These are phyloP conservation scores for Nannizziopsis barbatae DNA, from an alignment of 2,329 filamentous ascomycete species.

Conservation along the genomic window DNA sequence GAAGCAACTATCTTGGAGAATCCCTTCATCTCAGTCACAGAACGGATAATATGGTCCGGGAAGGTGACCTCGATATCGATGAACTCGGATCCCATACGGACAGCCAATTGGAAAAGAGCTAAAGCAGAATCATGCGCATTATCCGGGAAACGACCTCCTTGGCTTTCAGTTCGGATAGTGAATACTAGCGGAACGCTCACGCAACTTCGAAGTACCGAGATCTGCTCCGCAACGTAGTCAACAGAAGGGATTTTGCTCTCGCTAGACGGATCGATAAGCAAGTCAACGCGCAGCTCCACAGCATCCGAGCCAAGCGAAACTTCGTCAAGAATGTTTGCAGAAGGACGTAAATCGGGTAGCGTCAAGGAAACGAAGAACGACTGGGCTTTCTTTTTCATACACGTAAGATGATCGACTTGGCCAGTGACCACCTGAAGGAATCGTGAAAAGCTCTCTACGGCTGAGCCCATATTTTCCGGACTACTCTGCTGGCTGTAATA, in stretches of 20 bases:
- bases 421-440: constrained; percentile 63
- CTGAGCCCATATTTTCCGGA: constrained; percentile 40
- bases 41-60: constrained; percentile 61
- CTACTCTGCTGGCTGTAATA: constrained; percentile 69
- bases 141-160: constrained; percentile 83
- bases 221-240: constrained; percentile 71
- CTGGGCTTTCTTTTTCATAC: constrained; percentile 53
- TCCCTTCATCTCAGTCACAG: constrained; percentile 57
- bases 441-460: constrained; percentile 58
- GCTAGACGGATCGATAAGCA: constrained; percentile 61
- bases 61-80: constrained; percentile 86
- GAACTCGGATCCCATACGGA: constrained; percentile 81
- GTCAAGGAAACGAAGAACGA: constrained; percentile 93
- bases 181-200: constrained; percentile 77
- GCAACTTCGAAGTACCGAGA: constrained; percentile 63
- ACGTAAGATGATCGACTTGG: constrained; percentile 42
- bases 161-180: constrained; percentile 72
- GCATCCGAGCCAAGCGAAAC: constrained; percentile 81
- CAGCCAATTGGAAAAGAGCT: constrained; percentile 63
- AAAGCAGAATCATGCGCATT: constrained; percentile 58
- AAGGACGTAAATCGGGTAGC: constrained; percentile 57
- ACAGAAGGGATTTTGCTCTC: constrained; percentile 48
- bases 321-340: constrained; percentile 54
- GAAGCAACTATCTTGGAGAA: constrained; percentile 82
- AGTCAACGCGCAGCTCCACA: constrained; percentile 84